Evolutionary conservation across 441 rosid genomes (phyloP).

Genomic region (Omphalea diandra): DNA sequence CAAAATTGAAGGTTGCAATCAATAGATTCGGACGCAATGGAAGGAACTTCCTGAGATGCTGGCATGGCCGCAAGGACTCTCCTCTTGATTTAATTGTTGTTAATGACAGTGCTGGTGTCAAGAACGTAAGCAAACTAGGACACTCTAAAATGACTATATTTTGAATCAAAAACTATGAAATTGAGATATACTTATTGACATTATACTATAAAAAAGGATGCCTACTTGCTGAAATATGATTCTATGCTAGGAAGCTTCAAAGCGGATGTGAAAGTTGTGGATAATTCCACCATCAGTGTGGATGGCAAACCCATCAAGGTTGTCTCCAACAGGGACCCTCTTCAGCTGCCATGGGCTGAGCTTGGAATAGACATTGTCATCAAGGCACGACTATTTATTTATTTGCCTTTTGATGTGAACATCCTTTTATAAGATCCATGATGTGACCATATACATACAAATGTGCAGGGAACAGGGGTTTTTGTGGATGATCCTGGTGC

Average conservation of each 20-base stretch:
- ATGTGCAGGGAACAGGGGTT: constrained; percentile 81
- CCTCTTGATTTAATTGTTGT: constrained; percentile 92
- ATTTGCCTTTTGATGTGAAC: neutral
- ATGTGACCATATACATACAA: neutral
- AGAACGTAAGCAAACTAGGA: constrained; percentile 53
- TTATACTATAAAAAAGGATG: constrained; percentile 55
- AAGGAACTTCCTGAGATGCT: constrained; percentile 94
- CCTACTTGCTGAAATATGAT: constrained; percentile 95
- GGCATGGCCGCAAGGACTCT: constrained; percentile 93
- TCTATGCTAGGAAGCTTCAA: constrained; percentile 93
- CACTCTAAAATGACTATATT: neutral
- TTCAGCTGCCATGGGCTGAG: constrained; percentile 96
- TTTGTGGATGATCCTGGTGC: constrained; percentile 95
- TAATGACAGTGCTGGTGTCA: constrained; percentile 99
- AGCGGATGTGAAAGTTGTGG: constrained; percentile 83
- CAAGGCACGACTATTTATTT: constrained; percentile 41
- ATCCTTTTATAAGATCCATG: too few species aligned
- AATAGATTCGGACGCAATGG: constrained; percentile 97
- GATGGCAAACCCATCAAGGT: constrained; percentile 89
- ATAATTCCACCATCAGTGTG: constrained; percentile 68
- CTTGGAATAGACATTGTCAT: constrained; percentile 96
- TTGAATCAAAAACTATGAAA: neutral
- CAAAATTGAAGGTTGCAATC: constrained; percentile 93
- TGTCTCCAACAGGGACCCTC: constrained; percentile 91
- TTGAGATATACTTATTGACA: neutral